Base-by-base conservation (phyloP, 2,329 filamentous ascomycete genomes). In the Ilyonectria destructans region DNA sequence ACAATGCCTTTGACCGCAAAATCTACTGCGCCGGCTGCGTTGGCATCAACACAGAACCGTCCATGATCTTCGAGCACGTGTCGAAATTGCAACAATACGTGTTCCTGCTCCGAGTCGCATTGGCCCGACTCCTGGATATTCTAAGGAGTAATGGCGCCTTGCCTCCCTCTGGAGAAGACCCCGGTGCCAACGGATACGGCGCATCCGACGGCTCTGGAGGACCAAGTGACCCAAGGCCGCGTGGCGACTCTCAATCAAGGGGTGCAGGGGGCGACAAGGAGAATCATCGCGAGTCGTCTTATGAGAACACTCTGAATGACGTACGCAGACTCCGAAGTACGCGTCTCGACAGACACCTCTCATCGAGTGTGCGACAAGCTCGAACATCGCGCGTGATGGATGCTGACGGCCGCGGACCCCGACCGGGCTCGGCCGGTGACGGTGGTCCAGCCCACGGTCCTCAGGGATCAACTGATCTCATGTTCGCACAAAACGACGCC, bases 281-380 rank as follows among this genome's bases (percentile, higher is more conserved):
- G 58, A 87, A 90, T 67, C 87, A 88, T 68, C 88, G 90, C 72
- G 89, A 91, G 75, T 94, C 93, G 58, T 94, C 93, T 31, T 96
- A 98, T 79, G 96, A 98, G 83, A 97, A 95, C 82, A 97, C 96
- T 54, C 91, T 99, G 74, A 97, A 96, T 73, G 96, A 99, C 82
- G 96, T 99, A 78, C 92, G 95, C 76, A 90, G 96, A 69, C 83
- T 99, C 67, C 91, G 96, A 72, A 98, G 96, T 69, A 98, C 96
- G 23, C 91, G 96, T 33, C 92, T 98, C 78, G 96, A 99, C 77
- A 96, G 97, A 78, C 94, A 97, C 76, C 84, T 99, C 49, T 98
- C 96, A 40, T 97, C 94, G 23, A 98, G 95, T 58, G 95, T 96
- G 80, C 93, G 93, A 79, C 96, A 95, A 76, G 94, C 96, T 56